Evolutionary conservation across 192 early-diverging fungal genomes (phyloP), one percentile per base, ranked within the genome.

Genomic region (Coemansia sp.): DNA sequence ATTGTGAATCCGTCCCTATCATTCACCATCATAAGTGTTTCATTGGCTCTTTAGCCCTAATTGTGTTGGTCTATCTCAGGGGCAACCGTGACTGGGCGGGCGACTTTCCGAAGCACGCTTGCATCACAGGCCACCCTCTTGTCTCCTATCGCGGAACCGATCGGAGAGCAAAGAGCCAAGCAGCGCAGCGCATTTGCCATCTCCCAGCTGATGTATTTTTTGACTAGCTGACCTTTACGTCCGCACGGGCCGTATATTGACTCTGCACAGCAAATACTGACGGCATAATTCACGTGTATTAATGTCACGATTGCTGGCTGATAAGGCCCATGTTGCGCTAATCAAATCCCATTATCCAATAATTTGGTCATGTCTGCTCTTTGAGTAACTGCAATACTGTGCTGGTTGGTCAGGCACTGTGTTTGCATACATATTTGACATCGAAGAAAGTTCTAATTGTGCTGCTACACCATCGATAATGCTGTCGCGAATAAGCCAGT

Each of bases 1-100:
- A 53, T 53, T 53, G 22, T 53, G 41, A 45, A 45, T 45, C 41
- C 41, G 41, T 24, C 21, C 50, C 51, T 53, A 53, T 53, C 51
- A 53, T 14, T 53, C 3, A 14, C 24, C 51, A 53, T 53, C 51
- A 53, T 19, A 53, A 11, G 24, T 25, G 51, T 22, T 2, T 25
- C 24, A 53, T 53, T 53, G 51, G 51, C 51, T 23, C 51, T 19
- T 9, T 22, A 8, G 21, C 2, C 24, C 21, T 15, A 2, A 45
- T 45, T 45, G 41, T 38, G 7, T 45, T 45, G 14, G 14, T 45
- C 14, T 14, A 45, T 45, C 41, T 45, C 41, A 45, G 41, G 41
- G 41, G 41, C 41, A 45, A 15, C 41, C 5, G 41, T 45, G 41
- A 45, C 41, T 45, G 41, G 32, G 41, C 41, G 41, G 15, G 14